Percentiles rank a stretch among this genome's conserved stretches.
Evolutionary conservation across 2,329 filamentous ascomycete species (phyloP).

Genomic region (Colletotrichum liriopes): DNA sequence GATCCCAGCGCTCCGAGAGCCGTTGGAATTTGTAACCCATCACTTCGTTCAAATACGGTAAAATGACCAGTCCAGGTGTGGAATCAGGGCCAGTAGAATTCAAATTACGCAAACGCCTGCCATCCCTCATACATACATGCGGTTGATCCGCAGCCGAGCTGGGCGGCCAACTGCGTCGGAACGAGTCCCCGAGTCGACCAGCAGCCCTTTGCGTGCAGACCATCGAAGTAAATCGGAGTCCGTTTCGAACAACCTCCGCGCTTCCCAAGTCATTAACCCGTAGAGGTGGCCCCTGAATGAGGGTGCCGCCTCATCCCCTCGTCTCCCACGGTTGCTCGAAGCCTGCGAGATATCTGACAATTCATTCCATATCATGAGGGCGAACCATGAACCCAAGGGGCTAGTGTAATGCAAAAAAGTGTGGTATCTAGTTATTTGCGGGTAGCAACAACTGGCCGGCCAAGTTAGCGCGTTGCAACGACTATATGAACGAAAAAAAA

Average conservation of each 20-base stretch:
- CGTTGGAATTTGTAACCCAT: neutral
- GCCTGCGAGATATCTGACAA: constrained; percentile 41
- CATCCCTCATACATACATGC: constrained; percentile 45
- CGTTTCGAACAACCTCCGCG: constrained; percentile 53
- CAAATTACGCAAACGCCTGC: constrained; percentile 45
- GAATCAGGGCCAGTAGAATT: constrained; percentile 41
- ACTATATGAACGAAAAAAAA: constrained; percentile 48
- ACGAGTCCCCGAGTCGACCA: constrained; percentile 19
- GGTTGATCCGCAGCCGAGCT: constrained; percentile 46
- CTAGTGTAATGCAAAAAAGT: constrained; percentile 44
- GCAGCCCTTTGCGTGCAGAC: constrained; percentile 30
- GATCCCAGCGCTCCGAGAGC: neutral
- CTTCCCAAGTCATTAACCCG: constrained; percentile 42
- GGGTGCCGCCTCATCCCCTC: constrained; percentile 30
- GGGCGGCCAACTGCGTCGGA: constrained; percentile 27
- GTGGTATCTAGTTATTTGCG: constrained; percentile 54
- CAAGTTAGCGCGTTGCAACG: constrained; percentile 53
- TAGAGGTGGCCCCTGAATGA: constrained; percentile 17
- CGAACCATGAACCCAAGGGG: constrained; percentile 44
- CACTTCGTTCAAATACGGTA: neutral
- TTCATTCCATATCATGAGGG: constrained; percentile 43
- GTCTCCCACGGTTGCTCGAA: constrained; percentile 40
- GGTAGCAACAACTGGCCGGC: constrained; percentile 59
- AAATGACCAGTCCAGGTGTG: neutral
- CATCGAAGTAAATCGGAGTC: constrained; percentile 37